These are phyloP conservation scores for Isatis tinctoria DNA, from an alignment of 345 rosid species.

Conservation along the genomic window DNA sequence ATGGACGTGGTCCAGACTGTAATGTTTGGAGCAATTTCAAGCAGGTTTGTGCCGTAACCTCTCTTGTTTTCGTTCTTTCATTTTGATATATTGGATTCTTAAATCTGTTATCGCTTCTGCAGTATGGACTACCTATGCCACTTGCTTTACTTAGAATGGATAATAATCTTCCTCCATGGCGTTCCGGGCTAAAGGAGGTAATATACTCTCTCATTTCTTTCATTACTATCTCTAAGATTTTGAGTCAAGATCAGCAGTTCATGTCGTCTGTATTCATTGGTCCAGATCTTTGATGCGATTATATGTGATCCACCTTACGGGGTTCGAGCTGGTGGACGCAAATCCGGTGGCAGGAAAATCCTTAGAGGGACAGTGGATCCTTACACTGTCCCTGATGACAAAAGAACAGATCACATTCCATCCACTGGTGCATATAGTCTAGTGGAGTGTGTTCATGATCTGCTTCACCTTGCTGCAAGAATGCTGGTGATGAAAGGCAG, in stretches of 20 bases:
- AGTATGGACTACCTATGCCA: constrained; percentile 88
- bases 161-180: constrained; percentile 98
- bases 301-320: constrained; percentile 96
- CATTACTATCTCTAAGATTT: not conserved
- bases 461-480: constrained; percentile 80
- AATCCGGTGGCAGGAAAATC: constrained; percentile 92
- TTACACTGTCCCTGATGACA: constrained; percentile 89
- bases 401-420: constrained; percentile 87
- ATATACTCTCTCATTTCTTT: not conserved
- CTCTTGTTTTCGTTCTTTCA: not conserved
- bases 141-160: constrained; percentile 83
- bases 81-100: not conserved
- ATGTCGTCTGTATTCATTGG: not conserved
- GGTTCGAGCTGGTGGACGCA: constrained; percentile 95
- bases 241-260: not conserved
- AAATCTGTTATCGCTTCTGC: constrained; percentile 21
- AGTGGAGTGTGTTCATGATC: constrained; percentile 85
- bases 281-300: constrained; percentile 82
- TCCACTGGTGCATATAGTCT: constrained; percentile 88
- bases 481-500: constrained; percentile 89
- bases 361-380: constrained; percentile 78
- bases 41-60: constrained; percentile 52
- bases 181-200: constrained; percentile 82
- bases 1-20: constrained; percentile 96
- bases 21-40: constrained; percentile 99